Evolutionary conservation across 768 basidiomycete species (phyloP), one percentile per base, ranked within the genome.

Genomic region (Mycena rosella): DNA sequence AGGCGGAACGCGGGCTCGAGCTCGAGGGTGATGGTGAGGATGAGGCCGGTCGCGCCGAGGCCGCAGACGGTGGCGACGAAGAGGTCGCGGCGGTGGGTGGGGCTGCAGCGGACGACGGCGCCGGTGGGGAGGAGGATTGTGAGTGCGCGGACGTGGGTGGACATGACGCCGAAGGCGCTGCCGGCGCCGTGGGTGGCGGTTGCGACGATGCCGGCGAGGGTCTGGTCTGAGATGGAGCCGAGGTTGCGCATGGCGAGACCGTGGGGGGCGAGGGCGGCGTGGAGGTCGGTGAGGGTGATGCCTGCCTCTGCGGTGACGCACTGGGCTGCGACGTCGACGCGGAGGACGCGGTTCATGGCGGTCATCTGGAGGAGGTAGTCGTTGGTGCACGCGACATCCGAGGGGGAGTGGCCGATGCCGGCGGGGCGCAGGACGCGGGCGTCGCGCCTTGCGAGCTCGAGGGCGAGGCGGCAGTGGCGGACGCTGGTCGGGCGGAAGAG

Each of bases 171-270:
- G 80, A 87, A 96, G 48, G 80, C 75, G 65, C 92, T 83, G 45
- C 98, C 97, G 15, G 94, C 91, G 58, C 96, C 98, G 83, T 99
- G 98, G 0, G 96, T 96, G 10, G 95, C 95, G 68, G 98, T 99
- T 17, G 95, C 91, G 74, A 99, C 85, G 73, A 96, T 88, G 48
- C 98, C 98, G 29, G 89, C 96, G 70, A 99, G 85, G 4, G 96
- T 95, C 78, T 98, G 97, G 77, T 98, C 96, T 38, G 96, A 97
- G 74, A 99, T 98, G 30, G 96, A 96, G 38, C 98, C 98, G 67
- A 98, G 86, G 79, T 94, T 97, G 74, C 87, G 89, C 88, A 99
- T 91, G 42, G 96, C 96, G 34, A 98, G 87, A 36, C 85, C 85
- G 73, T 90, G 81, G 15, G 81, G 77, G 53, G 84, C 87, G 61